These are phyloP conservation scores for Murraya paniculata DNA, from an alignment of 345 rosid genomes.

Conservation along the genomic window DNA sequence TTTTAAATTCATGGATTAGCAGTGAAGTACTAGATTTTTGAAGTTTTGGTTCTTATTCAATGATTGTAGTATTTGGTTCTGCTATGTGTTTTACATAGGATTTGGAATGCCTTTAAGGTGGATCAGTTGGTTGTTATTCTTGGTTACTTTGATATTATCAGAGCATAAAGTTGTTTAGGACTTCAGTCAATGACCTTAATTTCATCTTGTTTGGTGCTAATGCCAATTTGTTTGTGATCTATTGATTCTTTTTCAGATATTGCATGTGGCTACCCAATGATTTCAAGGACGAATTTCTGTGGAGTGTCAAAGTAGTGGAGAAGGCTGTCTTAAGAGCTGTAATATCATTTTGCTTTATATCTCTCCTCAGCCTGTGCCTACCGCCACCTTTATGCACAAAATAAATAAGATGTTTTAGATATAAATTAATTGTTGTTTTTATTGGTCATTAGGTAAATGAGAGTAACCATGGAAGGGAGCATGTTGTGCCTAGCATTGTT, in stretches of 20 bases:
- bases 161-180: neutral
- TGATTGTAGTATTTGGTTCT: neutral
- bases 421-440: neutral
- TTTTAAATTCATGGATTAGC: neutral
- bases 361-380: conserved; percentile 5
- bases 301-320: conserved; percentile 50
- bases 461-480: conserved; percentile 76
- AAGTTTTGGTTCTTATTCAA: neutral
- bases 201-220: neutral
- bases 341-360: conserved; percentile 21
- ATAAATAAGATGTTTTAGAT: neutral
- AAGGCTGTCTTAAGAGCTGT: conserved; percentile 74
- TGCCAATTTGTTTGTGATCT: conserved; percentile 13
- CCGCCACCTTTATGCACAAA: neutral
- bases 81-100: neutral
- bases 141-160: neutral
- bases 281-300: conserved; percentile 49
- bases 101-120: neutral
- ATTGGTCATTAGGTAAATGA: conserved; percentile 57
- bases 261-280: conserved; percentile 70
- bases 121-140: neutral
- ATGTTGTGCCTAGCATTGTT: conserved; percentile 65
- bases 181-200: neutral
- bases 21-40: neutral
- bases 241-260: conserved; percentile 40